Percentiles rank a stretch among this genome's conserved stretches.
phyloP scores from a whole-genome alignment of 2,329 filamentous ascomycete species.

The Pseudogymnoascus sp. region DNA sequence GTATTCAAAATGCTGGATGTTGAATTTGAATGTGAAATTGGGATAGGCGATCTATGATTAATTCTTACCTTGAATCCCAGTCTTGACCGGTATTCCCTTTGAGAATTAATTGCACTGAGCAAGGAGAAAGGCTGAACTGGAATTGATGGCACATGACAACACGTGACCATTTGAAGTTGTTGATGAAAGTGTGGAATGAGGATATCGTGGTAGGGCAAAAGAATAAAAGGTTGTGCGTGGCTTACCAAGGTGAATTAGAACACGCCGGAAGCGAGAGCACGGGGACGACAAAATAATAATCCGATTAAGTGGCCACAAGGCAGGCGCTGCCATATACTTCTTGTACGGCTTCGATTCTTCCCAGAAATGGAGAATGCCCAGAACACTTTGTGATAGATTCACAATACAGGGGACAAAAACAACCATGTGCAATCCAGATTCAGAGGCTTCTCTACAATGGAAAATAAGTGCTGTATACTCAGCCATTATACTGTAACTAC shows the following conservation, averaged over 20 bases:
- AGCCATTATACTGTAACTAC: neutral
- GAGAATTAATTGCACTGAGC: neutral
- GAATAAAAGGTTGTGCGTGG: neutral
- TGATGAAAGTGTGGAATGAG: neutral
- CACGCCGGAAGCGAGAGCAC: neutral
- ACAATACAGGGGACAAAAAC: neutral
- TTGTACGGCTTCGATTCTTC: neutral
- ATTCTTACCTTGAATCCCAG: conserved; percentile 1
- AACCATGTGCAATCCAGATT: neutral
- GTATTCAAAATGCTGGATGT: neutral
- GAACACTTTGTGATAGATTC: neutral
- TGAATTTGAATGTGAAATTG: neutral
- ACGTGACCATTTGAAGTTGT: neutral
- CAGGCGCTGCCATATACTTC: neutral
- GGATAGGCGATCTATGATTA: neutral
- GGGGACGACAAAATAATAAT: neutral
- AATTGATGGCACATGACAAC: neutral
- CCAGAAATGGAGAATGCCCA: neutral
- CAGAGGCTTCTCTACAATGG: neutral
- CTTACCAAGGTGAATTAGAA: neutral
- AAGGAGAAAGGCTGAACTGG: neutral
- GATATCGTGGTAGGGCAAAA: neutral
- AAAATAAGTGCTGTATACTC: neutral
- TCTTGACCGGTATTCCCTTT: neutral
- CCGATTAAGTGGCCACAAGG: neutral